Conservation (phyloP, 805 yeast genomes). For the Ogataea angusta region DNA sequence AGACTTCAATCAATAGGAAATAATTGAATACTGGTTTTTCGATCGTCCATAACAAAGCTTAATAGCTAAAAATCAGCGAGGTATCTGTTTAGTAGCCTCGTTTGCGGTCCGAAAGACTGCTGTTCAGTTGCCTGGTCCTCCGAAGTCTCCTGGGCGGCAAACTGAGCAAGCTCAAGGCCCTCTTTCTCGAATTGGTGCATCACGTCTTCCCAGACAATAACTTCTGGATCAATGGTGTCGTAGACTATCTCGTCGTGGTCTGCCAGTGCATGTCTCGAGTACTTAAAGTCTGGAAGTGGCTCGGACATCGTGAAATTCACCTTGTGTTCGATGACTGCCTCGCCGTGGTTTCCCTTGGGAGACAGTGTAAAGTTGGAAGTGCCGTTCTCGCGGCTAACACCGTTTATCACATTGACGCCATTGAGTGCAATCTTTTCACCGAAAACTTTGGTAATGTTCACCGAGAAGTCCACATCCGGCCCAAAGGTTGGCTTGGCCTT, state of each 20-base stretch:
- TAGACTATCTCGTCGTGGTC: slow-evolving; percentile 30
- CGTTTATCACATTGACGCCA: slow-evolving; percentile 25
- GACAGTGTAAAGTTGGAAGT: slow-evolving; percentile 41
- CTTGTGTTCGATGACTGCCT: slow-evolving; percentile 37
- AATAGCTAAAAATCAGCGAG: neutral
- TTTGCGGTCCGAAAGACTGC: neutral
- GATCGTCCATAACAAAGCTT: neutral
- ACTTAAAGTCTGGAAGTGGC: slow-evolving; percentile 23
- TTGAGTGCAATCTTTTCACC: slow-evolving; percentile 17
- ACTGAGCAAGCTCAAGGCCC: neutral
- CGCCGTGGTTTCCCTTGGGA: slow-evolving; percentile 45
- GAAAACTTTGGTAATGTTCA: slow-evolving; percentile 27
- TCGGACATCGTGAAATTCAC: slow-evolving; percentile 25
- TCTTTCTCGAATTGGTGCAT: neutral
- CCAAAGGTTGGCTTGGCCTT: slow-evolving; percentile 20
- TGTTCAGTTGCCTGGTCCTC: neutral
- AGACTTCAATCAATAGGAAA: slow-evolving; percentile 12
- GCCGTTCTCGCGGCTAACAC: slow-evolving; percentile 40
- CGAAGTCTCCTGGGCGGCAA: neutral
- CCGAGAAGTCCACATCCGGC: slow-evolving; percentile 28
- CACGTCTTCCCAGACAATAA: neutral
- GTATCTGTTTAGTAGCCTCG: neutral
- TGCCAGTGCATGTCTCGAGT: slow-evolving; percentile 33
- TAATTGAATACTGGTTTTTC: neutral
- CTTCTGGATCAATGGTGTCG: slow-evolving; percentile 23